Evolutionary conservation across 164 flowering plant species (phyloP), one percentile per base, ranked within the genome.

Genomic region (Aristolochia fimbriata): DNA sequence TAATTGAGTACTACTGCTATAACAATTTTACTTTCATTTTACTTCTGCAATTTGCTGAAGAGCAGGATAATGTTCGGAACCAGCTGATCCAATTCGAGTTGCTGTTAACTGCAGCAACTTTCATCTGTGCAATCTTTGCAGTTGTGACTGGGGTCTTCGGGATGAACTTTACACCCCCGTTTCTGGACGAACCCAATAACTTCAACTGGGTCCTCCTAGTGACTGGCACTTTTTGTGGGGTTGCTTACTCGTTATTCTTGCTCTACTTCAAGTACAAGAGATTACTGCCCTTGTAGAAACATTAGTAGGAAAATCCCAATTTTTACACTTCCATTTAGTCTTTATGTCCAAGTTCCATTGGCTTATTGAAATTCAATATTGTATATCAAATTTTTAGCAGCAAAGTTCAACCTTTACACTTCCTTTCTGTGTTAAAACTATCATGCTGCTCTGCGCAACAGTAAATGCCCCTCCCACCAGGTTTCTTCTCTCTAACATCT

Each of bases 21-120:
- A 37, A 37, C 43, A 5, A 37, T 37, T 37, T 37, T 37, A 37
- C 43, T 37, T 37, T 37, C 7, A 37, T 37, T 31, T 31, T 31
- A 31, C 43, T 37, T 37, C 9, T 37, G 43, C 12, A 7, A 8
- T 56, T 16, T 55, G 55, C 47, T 56, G 37, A 37, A 51, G 20
- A 57, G 68, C 86, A 94, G 99, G 96, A 85, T 16, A 88, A 94
- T 76, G 83, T 90, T 62, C 99, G 87, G 78, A 94, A 94, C 70
- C 95, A 84, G 70, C 78, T 94, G 58, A 90, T 94, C 67, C 85
- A 88, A 58, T 90, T 82, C 31, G 88, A 94, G 81, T 65, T 91
- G 78, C 87, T 94, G 61, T 85, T 94, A 21, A 84, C 97, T 8
- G 88, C 96, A 0, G 96, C 99, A 15, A 86, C 96, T 14, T 94